Percentiles rank a stretch among this genome's conserved stretches.
Evolutionary conservation across 495 filamentous ascomycete genomes (phyloP).

Genomic region (Letharia lupina): DNA sequence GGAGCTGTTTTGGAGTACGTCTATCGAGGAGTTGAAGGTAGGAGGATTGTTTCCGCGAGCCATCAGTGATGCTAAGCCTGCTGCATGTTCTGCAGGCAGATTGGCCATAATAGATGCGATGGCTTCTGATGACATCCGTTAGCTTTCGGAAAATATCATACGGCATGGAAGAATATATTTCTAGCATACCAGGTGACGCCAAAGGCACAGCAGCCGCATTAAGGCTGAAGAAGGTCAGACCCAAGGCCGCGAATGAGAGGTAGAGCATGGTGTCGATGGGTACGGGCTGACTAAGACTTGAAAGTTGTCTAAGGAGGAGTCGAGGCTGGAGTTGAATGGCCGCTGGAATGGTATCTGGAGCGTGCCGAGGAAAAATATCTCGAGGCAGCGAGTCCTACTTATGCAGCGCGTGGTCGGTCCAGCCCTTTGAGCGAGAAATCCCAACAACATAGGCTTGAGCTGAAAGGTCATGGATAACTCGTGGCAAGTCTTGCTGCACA

Average conservation of each 20-base stretch:
- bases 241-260: not conserved
- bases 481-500: not conserved
- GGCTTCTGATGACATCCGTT: not conserved
- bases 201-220: constrained; percentile 2
- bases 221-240: not conserved
- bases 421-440: not conserved
- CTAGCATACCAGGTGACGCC: not conserved
- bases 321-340: not conserved
- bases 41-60: not conserved
- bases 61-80: constrained; percentile 1
- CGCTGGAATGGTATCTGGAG: not conserved
- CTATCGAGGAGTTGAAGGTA: not conserved
- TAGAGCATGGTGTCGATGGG: not conserved
- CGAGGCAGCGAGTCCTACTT: not conserved
- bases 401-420: not conserved
- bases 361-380: not conserved
- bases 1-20: not conserved
- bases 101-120: not conserved
- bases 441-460: not conserved
- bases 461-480: not conserved
- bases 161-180: not conserved
- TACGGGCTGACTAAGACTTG: not conserved
- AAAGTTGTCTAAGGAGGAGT: not conserved
- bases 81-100: not conserved
- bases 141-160: not conserved